phyloP scores from a whole-genome alignment of 129 eudicot genomes.

The Flaveria brownii region DNA sequence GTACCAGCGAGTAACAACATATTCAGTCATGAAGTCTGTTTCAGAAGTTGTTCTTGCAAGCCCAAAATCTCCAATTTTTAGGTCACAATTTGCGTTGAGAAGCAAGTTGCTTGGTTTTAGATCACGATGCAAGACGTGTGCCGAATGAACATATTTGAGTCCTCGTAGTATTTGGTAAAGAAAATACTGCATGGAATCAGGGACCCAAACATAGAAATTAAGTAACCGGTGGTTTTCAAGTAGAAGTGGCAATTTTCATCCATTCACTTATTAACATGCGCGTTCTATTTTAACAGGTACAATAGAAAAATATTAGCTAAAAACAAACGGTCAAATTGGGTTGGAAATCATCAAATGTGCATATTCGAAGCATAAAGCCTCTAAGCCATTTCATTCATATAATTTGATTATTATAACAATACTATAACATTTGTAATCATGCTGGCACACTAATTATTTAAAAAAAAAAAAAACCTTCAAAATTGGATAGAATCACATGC shows the following conservation, averaged over 20 bases:
- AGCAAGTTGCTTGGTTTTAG: slow-evolving; percentile 61
- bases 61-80: slow-evolving; percentile 61
- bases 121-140: slow-evolving; percentile 61
- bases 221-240: background rate
- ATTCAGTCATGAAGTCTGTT: slow-evolving; percentile 84
- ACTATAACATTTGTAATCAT: background rate
- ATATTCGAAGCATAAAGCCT: background rate
- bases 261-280: background rate
- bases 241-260: background rate
- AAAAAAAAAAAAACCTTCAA: background rate
- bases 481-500: background rate
- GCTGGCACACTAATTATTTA: background rate
- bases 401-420: background rate
- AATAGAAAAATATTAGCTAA: background rate
- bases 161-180: slow-evolving; percentile 46
- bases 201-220: background rate
- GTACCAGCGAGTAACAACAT: slow-evolving; percentile 82
- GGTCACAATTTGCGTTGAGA: slow-evolving; percentile 52
- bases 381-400: background rate
- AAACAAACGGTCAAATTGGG: background rate
- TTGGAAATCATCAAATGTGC: background rate
- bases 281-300: background rate
- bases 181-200: slow-evolving; percentile 28
- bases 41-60: slow-evolving; percentile 67
- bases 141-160: slow-evolving; percentile 54